phyloP scores from a whole-genome alignment of 805 yeast species.

The Metschnikowia lochheadii region DNA sequence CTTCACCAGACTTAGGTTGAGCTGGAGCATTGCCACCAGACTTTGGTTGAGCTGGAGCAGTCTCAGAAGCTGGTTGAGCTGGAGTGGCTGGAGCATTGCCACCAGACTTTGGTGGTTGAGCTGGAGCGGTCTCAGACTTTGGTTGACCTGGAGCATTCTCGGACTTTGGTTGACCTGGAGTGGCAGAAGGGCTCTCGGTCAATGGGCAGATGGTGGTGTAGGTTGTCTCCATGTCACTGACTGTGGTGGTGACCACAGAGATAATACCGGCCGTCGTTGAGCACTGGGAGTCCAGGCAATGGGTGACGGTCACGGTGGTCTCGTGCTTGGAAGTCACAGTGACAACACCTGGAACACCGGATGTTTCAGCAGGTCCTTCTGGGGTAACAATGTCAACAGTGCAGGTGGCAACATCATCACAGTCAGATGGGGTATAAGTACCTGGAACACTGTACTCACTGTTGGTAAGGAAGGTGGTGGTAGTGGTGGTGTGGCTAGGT shows the following conservation, averaged over 20 bases:
- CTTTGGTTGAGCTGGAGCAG: not conserved
- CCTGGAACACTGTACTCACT: not conserved
- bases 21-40: not conserved
- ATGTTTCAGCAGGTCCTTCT: not conserved
- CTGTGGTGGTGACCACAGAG: slow-evolving; percentile 1
- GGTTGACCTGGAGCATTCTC: not conserved
- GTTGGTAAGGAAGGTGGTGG: not conserved
- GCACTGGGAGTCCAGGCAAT: slow-evolving; percentile 1
- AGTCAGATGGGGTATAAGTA: slow-evolving; percentile 3
- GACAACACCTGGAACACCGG: not conserved
- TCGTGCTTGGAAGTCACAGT: not conserved
- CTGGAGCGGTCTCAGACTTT: not conserved
- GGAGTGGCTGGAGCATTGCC: not conserved
- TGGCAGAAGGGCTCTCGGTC: not conserved
- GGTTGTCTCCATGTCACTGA: not conserved
- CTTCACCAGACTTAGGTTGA: not conserved
- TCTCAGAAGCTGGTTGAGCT: not conserved
- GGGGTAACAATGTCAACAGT: slow-evolving; percentile 1
- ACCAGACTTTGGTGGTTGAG: not conserved
- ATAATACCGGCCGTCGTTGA: not conserved
- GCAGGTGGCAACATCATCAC: not conserved
- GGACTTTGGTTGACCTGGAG: not conserved
- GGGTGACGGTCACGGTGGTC: slow-evolving; percentile 1
- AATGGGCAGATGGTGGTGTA: slow-evolving; percentile 3
- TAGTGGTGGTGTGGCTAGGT: not conserved